Evolutionary conservation across 495 filamentous ascomycete genomes (phyloP).

Genomic region (Aspergillus sparsus): DNA sequence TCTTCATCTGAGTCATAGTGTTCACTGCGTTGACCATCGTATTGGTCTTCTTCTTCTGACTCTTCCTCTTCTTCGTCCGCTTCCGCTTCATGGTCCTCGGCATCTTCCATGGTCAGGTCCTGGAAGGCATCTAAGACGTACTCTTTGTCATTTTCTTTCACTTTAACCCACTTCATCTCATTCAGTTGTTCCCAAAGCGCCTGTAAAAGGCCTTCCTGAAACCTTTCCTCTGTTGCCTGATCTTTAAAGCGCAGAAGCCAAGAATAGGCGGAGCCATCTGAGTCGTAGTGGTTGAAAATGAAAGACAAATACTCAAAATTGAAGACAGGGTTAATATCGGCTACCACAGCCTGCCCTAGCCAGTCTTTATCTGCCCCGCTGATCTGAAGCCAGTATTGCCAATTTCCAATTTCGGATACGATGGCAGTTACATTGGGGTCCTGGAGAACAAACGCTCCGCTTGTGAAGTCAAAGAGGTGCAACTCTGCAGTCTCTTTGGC

Average conservation of each 20-base stretch:
- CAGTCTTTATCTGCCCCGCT: conserved; percentile 74
- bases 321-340: conserved; percentile 97
- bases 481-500: conserved; percentile 77
- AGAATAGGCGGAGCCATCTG: conserved; percentile 88
- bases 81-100: conserved; percentile 53
- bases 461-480: conserved; percentile 88
- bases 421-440: conserved; percentile 71
- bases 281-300: conserved; percentile 94
- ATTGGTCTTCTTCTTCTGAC: conserved; percentile 61
- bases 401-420: conserved; percentile 83
- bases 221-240: conserved; percentile 72
- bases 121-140: conserved; percentile 96
- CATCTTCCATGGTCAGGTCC: conserved; percentile 89
- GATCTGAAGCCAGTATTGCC: conserved; percentile 97
- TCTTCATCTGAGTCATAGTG: conserved; percentile 93
- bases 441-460: conserved; percentile 79
- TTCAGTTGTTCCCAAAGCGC: conserved; percentile 97
- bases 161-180: conserved; percentile 89
- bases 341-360: conserved; percentile 81
- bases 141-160: conserved; percentile 87
- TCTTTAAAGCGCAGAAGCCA: conserved; percentile 95
- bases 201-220: conserved; percentile 93
- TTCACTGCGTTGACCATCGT: conserved; percentile 68
- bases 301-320: conserved; percentile 98
- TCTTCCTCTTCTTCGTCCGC: conserved; percentile 67